Evolutionary conservation across 1,139 yeast genomes (phyloP), one percentile per base, ranked within the genome.

Genomic region (Pichia sp.): DNA sequence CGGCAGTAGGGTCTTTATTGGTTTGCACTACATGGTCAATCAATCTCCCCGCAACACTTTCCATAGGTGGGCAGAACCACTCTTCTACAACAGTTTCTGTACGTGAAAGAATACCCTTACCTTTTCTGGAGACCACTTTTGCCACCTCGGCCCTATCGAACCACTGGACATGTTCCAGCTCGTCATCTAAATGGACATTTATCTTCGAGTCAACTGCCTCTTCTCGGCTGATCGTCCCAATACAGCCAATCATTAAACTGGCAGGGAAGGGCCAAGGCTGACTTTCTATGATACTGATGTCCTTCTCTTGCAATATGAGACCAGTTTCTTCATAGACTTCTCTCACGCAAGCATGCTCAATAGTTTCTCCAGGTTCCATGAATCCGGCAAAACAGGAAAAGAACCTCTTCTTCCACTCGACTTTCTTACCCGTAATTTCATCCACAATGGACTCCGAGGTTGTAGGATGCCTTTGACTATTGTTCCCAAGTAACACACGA

Each of bases 251-350:
- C 98, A 92, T 92, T 64, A 93, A 72, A 67, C 87, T 90, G 0
- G 90, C 90, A 1, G 98, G 98, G 71, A 84, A 92, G 29, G 98
- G 99, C 97, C 97, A 90, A 6, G 97, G 97, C 70, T 90, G 97
- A 8, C 93, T 81, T 66, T 82, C 76, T 34, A 85, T 73, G 51
- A 90, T 77, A 51, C 75, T 70, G 40, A 90, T 85, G 46, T 76
- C 73, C 3, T 73, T 65, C 52, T 87, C 83, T 10, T 52, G 7
- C 4, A 61, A 15, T 47, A 72, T 77, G 40, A 90, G 88, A 4
- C 99, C 99, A 2, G 97, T 85, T 70, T 92, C 99, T 69, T 92
- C 99, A 90, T 95, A 90, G 42, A 88, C 86, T 68, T 92, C 99
- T 59, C 99, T 75, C 51, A 85, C 77, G 38, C 95, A 88, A 13